Base-by-base conservation (phyloP, 164 flowering plant genomes). In the Protea cynaroides region DNA sequence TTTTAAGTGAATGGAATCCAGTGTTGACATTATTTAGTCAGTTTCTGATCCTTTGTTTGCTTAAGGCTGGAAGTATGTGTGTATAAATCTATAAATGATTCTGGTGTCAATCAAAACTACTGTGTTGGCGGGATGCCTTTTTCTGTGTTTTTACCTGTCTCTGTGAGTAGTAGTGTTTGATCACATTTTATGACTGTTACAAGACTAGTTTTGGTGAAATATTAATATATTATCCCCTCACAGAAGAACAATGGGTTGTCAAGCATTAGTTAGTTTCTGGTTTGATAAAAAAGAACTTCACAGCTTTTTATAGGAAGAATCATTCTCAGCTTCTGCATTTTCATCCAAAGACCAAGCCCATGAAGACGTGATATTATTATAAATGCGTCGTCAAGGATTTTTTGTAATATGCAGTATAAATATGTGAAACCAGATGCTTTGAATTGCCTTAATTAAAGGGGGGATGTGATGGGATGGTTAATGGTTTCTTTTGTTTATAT, bases 401-500 rank as follows among this genome's bases (percentile, higher is more conserved):
- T 7, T 44, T 49, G 17, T 23, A n/a, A 23, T 56, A 17, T 40
- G 18, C 22, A 58, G 46, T 37, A 46, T 58, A 18, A 36, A 46
- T 24, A 51, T 44, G 59, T 14, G 24, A 25, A 9, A 19, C 59
- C 38, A 13, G 9, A 25, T 59, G 18, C 22, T 57, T 15, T 18
- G 36, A 18, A 22, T 29, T 49, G 21, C 22, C 24, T 15, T 36
- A 25, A 2, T n/a, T n/a, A 7, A 62, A 25, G 11, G 23, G 53
- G 25, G 47, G 17, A 57, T 18, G 37, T 44, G 64, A 47, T 46
- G 46, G 46, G 46, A 40, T 49, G 49, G 8, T n/a, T n/a, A 8
- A 44, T 63, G 19, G 23, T 59, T 15, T 58, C 17, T 56, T 65
- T 56, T 54, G 8, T 47, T 34, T 51, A n/a, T 72, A 17, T 63